Evolutionary conservation across 257 asterid species (phyloP), one percentile per base, ranked within the genome.

Genomic region (Solanum sejunctum): DNA sequence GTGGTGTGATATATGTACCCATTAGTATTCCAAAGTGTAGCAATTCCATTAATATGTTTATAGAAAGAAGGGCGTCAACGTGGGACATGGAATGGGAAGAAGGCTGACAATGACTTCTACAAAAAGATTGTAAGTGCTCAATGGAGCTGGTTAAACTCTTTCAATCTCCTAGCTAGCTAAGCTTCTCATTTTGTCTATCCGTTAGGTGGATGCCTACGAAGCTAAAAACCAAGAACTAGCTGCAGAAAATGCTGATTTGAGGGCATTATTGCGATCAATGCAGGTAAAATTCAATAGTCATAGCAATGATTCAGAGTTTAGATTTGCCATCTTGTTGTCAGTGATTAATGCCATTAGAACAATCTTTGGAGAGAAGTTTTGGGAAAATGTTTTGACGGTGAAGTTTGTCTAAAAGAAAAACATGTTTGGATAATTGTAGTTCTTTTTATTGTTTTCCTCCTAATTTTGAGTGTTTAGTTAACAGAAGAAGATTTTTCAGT

Each of bases 1-100:
- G 54, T 70, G 79, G 79, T 88, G 81, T 67, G 72, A 16, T 64
- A 28, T 80, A 8, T 75, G 63, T 55, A 52, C 77, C 64, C 52
- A 20, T 84, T 52, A n/a, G 28, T 80, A 15, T 73, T 36, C 51
- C 32, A 13, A 73, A 75, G 32, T 45, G 81, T 88, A 47, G 84
- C 54, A 86, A 80, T 71, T 63, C 67, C 83, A n/a, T 51, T 72
- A 77, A 60, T 75, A 51, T 85, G 43, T 89, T 83, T 72, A 91
- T 80, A 95, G 99, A 97, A 97, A 95, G 99, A 97, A 90, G 98
- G 98, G 89, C 90, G 98, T 85, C 98, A 95, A 86, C 97, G 99
- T 72, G 99, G 99, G 86, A 97, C 98, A 69, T 96, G 99, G 99
- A 95, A 89, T 72, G 94, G 92, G 54, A 97, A 95, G 90, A 95